A percentile compares a stretch with the other conserved stretches of the same genome.
phyloP scores from a whole-genome alignment of 2,329 filamentous ascomycete species.

The Fusarium tjaetaba region DNA sequence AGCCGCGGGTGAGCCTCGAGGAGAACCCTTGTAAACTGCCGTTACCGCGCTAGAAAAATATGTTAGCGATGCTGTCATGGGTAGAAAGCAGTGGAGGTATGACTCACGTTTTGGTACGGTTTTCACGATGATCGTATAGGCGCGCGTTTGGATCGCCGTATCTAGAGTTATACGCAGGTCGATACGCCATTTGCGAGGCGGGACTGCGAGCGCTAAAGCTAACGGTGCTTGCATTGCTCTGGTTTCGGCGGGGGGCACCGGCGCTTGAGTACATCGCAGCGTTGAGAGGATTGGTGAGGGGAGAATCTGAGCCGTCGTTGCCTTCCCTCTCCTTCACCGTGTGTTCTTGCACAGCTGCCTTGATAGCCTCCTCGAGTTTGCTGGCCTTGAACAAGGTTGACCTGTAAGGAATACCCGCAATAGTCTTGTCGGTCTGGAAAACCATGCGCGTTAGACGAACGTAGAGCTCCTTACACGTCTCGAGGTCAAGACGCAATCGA shows the following conservation, averaged over 20 bases:
- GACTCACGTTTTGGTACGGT: slow-evolving; percentile 88
- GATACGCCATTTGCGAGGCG: slow-evolving; percentile 61
- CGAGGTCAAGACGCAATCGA: slow-evolving; percentile 86
- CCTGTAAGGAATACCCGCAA: slow-evolving; percentile 93
- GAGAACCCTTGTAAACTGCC: slow-evolving; percentile 87
- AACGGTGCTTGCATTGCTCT: slow-evolving; percentile 83
- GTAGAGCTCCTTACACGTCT: slow-evolving; percentile 97
- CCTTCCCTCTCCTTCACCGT: slow-evolving; percentile 84
- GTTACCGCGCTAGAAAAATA: slow-evolving; percentile 77
- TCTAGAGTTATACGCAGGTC: slow-evolving; percentile 63
- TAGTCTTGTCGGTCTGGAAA: slow-evolving; percentile 98
- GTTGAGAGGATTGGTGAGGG: slow-evolving; percentile 54
- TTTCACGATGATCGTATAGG: slow-evolving; percentile 88
- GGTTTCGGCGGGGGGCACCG: slow-evolving; percentile 66
- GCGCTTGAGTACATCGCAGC: slow-evolving; percentile 55
- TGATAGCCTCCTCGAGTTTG: slow-evolving; percentile 92
- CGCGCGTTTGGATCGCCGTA: slow-evolving; percentile 86
- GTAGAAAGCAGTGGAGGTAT: background rate
- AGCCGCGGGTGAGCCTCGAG: slow-evolving; percentile 72
- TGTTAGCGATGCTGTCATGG: slow-evolving; percentile 18
- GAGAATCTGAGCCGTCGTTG: slow-evolving; percentile 71
- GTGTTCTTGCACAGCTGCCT: slow-evolving; percentile 85
- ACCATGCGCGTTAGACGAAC: slow-evolving; percentile 93
- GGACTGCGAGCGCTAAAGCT: slow-evolving; percentile 79
- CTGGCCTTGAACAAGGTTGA: slow-evolving; percentile 97